Conservation (phyloP, 768 basidiomycete genomes). For the Macrolepiota dolichaula region DNA sequence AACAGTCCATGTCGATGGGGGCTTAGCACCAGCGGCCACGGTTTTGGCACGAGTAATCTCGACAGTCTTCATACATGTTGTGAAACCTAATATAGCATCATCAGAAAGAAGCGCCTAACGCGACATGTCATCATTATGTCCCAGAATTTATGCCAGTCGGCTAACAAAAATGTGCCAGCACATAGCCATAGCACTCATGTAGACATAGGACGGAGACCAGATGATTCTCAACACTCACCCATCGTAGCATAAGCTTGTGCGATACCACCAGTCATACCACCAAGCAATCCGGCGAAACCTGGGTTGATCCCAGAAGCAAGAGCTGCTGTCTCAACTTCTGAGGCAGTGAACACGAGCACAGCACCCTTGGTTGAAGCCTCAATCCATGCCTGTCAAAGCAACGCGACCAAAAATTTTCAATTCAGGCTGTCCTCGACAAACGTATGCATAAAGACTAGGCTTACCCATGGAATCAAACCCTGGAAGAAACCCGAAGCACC, state of each 20-base stretch:
- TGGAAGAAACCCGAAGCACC: conserved; percentile 92
- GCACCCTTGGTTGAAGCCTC: conserved; percentile 98
- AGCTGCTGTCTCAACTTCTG: conserved; percentile 81
- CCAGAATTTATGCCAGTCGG: neutral
- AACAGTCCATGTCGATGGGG: conserved; percentile 90
- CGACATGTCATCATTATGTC: neutral
- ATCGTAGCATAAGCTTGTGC: conserved; percentile 99
- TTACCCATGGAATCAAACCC: conserved; percentile 97
- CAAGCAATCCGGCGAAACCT: conserved; percentile 82
- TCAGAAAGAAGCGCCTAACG: neutral
- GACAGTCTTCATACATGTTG: conserved; percentile 99
- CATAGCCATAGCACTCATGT: neutral
- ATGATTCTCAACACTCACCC: conserved; percentile 57
- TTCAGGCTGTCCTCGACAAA: neutral
- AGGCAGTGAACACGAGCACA: conserved; percentile 93
- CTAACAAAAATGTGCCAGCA: neutral
- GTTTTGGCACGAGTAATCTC: conserved; percentile 97
- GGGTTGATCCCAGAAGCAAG: conserved; percentile 70
- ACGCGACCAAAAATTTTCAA: conserved; percentile 1
- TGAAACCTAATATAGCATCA: conserved; percentile 64
- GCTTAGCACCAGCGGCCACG: conserved; percentile 77
- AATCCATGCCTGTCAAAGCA: conserved; percentile 81
- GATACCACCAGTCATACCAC: conserved; percentile 97
- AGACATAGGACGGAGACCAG: neutral
- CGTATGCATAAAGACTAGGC: conserved; percentile 19